Evolutionary conservation across 495 filamentous ascomycete species (phyloP), one percentile per base, ranked within the genome.

Genomic region (Schizothecium vesticola): DNA sequence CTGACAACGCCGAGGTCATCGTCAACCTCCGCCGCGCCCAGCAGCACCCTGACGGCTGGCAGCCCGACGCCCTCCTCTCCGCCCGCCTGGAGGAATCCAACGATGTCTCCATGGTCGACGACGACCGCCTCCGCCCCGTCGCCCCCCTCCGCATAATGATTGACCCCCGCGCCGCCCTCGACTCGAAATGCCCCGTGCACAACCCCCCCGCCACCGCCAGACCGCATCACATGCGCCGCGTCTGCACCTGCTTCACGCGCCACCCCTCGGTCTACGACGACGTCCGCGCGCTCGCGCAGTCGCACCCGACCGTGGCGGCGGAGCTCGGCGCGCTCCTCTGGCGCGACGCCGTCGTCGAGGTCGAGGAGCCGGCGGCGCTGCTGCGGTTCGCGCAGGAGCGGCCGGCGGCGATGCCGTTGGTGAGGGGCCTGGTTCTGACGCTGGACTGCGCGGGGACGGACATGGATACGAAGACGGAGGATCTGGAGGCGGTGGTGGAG

Each of bases 311-410:
- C 0, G 43, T 71, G 10, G 63, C 43, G 1, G 0, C 1, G 3
- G 70, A 71, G 55, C 62, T 69, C 2, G 67, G 70, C 7, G 21
- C 23, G 13, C 13, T 13, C n/a, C 24, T 69, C 0, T 71, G 68
- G 51, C 19, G 22, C 6, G 56, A 51, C 3, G 43, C 62, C 51
- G 60, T 31, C 2, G 31, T 69, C 3, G 67, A 66, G 9, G 56
- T 71, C 6, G 57, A 56, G 4, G 67, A 59, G 0, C 58, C 67
- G 1, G 57, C 65, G 31, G 28, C 23, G 28, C 62, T 66, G 11
- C 21, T 56, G n/a, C 0, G 1, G 23, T 69, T 71, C 23, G 67
- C 67, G 1, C 10, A 9, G 0, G 26, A 66, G 9, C 67, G 70
- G 1, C 67, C 70, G 4, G 63, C 61, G 21, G 43, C 51, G 16